These are phyloP conservation scores for Cyberlindnera mrakii DNA, from an alignment of 805 yeast genomes.

Conservation along the genomic window DNA sequence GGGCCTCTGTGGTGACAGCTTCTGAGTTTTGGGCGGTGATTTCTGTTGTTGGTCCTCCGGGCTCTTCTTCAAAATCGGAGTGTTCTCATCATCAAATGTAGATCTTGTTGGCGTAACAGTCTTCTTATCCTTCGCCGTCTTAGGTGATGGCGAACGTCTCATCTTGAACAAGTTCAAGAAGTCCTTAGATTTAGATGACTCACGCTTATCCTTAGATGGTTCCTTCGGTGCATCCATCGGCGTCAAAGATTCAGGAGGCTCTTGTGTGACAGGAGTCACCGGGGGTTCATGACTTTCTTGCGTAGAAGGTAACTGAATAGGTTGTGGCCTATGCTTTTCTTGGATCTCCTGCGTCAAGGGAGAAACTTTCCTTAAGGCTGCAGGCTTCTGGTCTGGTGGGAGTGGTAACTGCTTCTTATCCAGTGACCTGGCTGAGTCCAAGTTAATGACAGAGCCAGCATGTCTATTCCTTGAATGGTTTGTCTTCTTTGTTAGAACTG, in stretches of 20 bases:
- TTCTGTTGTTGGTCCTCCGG: neutral
- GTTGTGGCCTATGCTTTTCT: conserved; percentile 1
- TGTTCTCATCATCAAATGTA: conserved; percentile 12
- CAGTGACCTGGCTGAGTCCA: conserved; percentile 1
- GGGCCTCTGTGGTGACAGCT: conserved; percentile 14
- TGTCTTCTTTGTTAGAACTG: conserved; percentile 8
- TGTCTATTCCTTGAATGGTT: conserved; percentile 34
- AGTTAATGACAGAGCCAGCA: conserved; percentile 19
- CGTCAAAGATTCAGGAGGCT: conserved; percentile 7
- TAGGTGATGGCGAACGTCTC: conserved; percentile 21
- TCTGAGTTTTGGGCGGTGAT: neutral
- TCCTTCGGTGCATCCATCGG: conserved; percentile 4
- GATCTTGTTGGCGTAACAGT: conserved; percentile 5
- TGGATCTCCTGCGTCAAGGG: conserved; percentile 5
- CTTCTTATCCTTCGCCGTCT: conserved; percentile 8
- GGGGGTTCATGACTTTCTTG: neutral
- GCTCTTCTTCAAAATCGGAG: neutral
- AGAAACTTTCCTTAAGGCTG: conserved; percentile 7
- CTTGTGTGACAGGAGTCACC: conserved; percentile 3
- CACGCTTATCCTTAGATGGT: conserved; percentile 5
- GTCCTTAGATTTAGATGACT: conserved; percentile 19
- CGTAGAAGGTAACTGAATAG: neutral
- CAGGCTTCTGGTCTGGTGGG: conserved; percentile 1
- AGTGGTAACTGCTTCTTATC: conserved; percentile 3
- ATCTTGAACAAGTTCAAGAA: conserved; percentile 22